Base-by-base conservation (phyloP, 78 protist genomes). In the Dictyostelium discoideum region DNA sequence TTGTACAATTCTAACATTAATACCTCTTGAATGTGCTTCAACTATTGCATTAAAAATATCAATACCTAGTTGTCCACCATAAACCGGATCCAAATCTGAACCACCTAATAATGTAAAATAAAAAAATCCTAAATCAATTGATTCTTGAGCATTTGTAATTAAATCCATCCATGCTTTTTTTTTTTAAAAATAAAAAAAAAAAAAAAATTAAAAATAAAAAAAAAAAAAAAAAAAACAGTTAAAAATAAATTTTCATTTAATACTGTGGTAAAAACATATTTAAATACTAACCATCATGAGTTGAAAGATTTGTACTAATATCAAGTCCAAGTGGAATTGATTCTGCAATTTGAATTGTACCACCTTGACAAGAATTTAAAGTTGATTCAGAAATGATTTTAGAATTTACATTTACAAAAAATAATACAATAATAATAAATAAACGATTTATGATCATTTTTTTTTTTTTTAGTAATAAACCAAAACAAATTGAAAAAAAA, bases 31-130 rank as follows among this genome's bases (percentile, higher is more conserved):
- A 9, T 54, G 54, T 4, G 96, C 96, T 0, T 37, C 92, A 24
- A 80, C 60, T 29, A 93, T 22, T 14, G 86, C 93, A 29, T 93
- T 87, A 29, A 14, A 84, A 22, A 93, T 42, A 60, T 93, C 82
- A 85, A 73, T 82, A 44, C 96, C 96, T 78, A 86, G 54, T 24
- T 84, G 88, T 16, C 96, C 96, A 24, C 93, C 93, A 46, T 86
- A 86, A 8, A 26, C 83, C 8, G 92, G 42, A 48, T 84, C 84
- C 18, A 40, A 44, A 3, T 10, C 37, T 18, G 60, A 39, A 42
- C 92, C 96, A 57, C 80, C 81, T 18, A 88, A 86, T 42, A 93
- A 72, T 32, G 92, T 93, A 92, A 86, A 80, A 82, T 93, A 93
- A 60, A 84, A 93, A 37, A 87, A 11, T 60, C 93, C 96, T 26